A percentile compares a stretch with the other conserved stretches of the same genome.
phyloP scores from a whole-genome alignment of 306 rosid genomes.

The Rubus parviflorus region DNA sequence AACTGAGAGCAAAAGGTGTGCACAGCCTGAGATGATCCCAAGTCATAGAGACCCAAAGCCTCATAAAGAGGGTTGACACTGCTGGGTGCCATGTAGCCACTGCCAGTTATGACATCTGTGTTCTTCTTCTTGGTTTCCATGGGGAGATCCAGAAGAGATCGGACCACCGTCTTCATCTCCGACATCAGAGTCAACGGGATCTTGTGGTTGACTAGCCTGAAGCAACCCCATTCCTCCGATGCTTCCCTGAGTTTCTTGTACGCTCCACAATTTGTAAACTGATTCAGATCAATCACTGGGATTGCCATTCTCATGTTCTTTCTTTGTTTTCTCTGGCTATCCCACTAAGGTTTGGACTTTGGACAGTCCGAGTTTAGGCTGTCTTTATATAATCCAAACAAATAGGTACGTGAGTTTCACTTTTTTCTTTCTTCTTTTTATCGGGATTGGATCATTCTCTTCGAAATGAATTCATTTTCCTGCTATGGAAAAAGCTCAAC shows the following conservation, averaged over 20 bases:
- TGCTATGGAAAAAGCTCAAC: background rate
- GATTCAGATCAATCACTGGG: conserved; percentile 48
- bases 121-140: conserved; percentile 51
- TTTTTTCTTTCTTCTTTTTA: too few relatives aligned
- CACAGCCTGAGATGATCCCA: conserved; percentile 41
- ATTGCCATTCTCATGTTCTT: background rate
- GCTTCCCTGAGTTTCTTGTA: conserved; percentile 49
- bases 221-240: conserved; percentile 62
- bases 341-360: background rate
- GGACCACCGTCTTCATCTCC: conserved; percentile 45
- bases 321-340: background rate
- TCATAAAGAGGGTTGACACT: conserved; percentile 45
- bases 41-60: conserved; percentile 51
- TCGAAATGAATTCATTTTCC: background rate
- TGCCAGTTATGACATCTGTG: conserved; percentile 40
- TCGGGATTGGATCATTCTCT: background rate
- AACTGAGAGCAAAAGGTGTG: conserved; percentile 45
- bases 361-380: background rate
- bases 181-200: conserved; percentile 43
- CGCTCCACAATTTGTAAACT: conserved; percentile 25
- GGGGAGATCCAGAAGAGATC: conserved; percentile 52
- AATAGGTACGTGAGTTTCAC: too few relatives aligned
- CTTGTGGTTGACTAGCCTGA: conserved; percentile 55
- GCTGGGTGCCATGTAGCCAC: conserved; percentile 51
- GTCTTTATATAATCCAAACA: background rate